Evolutionary conservation across 768 basidiomycete genomes (phyloP), one percentile per base, ranked within the genome.

Genomic region (Podaxis sp.): DNA sequence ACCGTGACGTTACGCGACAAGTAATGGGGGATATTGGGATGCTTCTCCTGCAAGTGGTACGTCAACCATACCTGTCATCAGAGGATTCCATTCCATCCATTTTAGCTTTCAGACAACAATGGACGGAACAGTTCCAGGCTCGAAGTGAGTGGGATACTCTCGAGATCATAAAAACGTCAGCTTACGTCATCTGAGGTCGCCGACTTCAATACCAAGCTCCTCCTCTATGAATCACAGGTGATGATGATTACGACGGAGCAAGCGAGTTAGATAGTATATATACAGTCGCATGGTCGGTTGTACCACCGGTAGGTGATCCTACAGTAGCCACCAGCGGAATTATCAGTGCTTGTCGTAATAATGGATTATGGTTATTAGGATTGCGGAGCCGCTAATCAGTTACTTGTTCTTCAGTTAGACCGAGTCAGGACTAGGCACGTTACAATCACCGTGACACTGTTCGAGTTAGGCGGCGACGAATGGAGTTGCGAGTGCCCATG

Each of bases 1-100:
- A 80, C 51, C 61, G 61, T 11, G 38, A 62, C 12, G 33, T 72
- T 27, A 70, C 83, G 61, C 72, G 67, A 64, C 67, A 65, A 27
- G 74, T 73, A 63, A 64, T 83, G 17, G 65, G 56, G 38, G 41
- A 54, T 17, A 57, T 69, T 17, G 68, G 71, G 24, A 56, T 41
- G 40, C 55, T 49, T 19, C 63, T 72, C 24, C n/a, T 68, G 19
- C 61, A 61, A 50, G 60, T 60, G 52, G 72, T 71, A 41, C 50
- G 69, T 66, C 15, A 19, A 29, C 22, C 19, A 22, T 22, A 7
- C 47, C n/a, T 36, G 36, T 22, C 3, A 25, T 56, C 37, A 19
- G 25, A 25, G n/a, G 25, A 29, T 60, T 49, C 19, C 12, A 13
- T 49, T 29, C 12, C 9, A 46, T n/a, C 36, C 43, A 58, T 19